Evolutionary conservation across 352 stramenopile species (phyloP), one percentile per base, ranked within the genome.

Genomic region (Pythium angustatum): DNA sequence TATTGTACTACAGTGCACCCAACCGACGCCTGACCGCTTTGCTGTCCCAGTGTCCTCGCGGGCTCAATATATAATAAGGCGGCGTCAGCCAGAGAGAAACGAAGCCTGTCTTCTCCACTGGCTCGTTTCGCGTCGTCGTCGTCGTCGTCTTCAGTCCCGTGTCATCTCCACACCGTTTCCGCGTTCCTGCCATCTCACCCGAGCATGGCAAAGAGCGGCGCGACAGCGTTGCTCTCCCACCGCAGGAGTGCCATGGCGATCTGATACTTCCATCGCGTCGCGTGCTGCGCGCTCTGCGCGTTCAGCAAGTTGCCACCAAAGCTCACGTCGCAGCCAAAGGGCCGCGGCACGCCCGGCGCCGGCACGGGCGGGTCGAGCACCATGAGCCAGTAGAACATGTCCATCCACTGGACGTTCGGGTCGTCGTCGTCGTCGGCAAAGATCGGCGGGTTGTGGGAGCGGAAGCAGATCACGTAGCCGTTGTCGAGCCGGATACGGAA

Each of bases 311-410:
- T 90, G 38, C 83, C 83, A 24, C 83, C 83, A 65, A 87, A 92
- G 24, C 75, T 87, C 56, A 90, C 78, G 58, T 90, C 78, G 52
- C 81, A 88, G 27, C 60, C n/a, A 15, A 62, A 51, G 1, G 44
- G 19, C 22, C 14, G 58, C 64, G 50, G 36, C 58, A 19, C 19
- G 31, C 44, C 50, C 11, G 47, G 36, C 68, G 57, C 26, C 17
- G 69, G 19, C 41, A 54, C 28, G 5, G 55, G 65, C 34, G 73
- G 66, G 50, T 85, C 79, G 3, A 76, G 81, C 53, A 92, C 75
- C 76, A 85, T 81, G 40, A 90, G 77, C 83, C 83, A 92, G 72
- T 87, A 88, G 28, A 84, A 88, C 77, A 87, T 89, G 22, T 90
- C 81, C 78, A 92, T 86, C 83, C 81, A 90, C 68, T 88, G 78